Evolutionary conservation across 2,329 filamentous ascomycete genomes (phyloP).

Genomic region (Fusarium nematophilum): DNA sequence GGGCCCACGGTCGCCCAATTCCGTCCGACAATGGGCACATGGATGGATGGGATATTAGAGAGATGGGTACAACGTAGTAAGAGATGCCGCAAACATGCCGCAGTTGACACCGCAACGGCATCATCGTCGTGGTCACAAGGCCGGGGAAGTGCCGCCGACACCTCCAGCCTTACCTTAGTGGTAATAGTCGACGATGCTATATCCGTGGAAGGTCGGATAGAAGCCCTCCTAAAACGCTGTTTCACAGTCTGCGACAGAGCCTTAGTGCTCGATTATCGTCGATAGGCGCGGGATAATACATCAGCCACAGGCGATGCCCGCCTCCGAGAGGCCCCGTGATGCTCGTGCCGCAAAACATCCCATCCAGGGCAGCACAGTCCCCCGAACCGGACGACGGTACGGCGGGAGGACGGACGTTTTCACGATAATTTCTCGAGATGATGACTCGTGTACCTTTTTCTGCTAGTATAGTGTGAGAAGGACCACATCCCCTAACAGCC

Average conservation of each 20-base stretch:
- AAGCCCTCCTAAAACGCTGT: no score
- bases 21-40: conserved; percentile 33
- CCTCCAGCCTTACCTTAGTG: no score
- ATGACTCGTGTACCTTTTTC: background rate
- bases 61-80: conserved; percentile 11
- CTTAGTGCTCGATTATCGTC: conserved; percentile 13
- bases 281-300: background rate
- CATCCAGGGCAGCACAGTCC: conserved; percentile 21
- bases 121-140: no score
- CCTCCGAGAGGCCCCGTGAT: conserved; percentile 12
- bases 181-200: no score
- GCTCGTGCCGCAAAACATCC: conserved; percentile 29
- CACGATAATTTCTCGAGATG: conserved; percentile 45
- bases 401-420: conserved; percentile 21
- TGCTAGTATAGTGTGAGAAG: no score
- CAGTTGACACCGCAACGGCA: conserved; percentile 6
- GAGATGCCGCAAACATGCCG: conserved; percentile 16
- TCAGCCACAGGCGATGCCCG: conserved; percentile 25
- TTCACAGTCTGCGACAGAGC: no score
- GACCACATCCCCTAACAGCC: conserved; percentile 16
- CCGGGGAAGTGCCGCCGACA: conserved; percentile 11
- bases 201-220: no score
- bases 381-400: conserved; percentile 28
- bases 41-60: no score
- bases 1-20: conserved; percentile 26